phyloP scores from a whole-genome alignment of 805 yeast species.

The Jamesozyma rosinii region DNA sequence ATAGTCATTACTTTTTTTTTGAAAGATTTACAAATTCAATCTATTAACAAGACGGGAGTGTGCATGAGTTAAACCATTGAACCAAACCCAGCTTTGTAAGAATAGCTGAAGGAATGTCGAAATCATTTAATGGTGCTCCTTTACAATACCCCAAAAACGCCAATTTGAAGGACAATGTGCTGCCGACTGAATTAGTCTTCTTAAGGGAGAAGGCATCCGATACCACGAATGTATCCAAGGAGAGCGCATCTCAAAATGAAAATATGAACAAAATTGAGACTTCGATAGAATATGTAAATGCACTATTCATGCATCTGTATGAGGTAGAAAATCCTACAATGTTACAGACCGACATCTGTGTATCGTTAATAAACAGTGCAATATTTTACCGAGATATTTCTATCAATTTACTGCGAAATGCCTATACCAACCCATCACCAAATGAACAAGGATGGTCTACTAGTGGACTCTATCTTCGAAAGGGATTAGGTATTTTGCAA shows the following conservation, averaged over 20 bases:
- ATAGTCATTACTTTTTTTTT: no score
- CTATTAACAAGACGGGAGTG: no score
- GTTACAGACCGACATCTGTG: neutral
- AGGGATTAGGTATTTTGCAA: constrained; percentile 23
- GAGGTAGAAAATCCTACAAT: neutral
- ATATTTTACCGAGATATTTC: constrained; percentile 15
- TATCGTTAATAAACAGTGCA: constrained; percentile 15
- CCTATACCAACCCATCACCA: constrained; percentile 14
- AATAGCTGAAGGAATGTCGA: neutral
- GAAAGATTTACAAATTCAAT: no score
- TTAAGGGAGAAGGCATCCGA: neutral
- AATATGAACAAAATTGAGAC: constrained; percentile 4
- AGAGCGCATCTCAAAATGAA: neutral
- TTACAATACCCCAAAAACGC: neutral
- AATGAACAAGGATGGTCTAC: constrained; percentile 19
- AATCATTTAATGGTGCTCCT: neutral
- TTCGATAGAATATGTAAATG: constrained; percentile 7
- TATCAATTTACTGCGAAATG: constrained; percentile 19
- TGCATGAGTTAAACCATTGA: no score
- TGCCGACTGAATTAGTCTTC: neutral
- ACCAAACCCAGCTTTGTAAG: neutral
- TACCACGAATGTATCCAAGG: neutral
- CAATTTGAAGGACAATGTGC: neutral
- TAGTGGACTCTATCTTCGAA: constrained; percentile 21
- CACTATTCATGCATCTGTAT: neutral